phyloP scores from a whole-genome alignment of 331 rosid genomes.

The Cydonia oblonga region DNA sequence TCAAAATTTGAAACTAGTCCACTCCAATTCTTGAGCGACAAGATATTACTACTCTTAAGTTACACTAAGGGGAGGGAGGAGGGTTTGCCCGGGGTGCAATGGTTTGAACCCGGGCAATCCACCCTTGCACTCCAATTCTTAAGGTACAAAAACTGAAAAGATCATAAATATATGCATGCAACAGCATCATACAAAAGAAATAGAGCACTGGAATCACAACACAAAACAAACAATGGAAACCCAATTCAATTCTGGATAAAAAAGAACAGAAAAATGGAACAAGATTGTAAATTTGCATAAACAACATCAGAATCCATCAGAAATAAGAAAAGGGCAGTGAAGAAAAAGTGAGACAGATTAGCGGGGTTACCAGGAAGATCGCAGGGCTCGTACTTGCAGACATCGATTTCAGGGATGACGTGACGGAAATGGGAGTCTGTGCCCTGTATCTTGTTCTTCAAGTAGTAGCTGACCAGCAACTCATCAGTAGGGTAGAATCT shows the following conservation, averaged over 20 bases:
- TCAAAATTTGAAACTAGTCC: neutral
- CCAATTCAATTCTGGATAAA: neutral
- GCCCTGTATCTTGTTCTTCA: slow-evolving; percentile 22
- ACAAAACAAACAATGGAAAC: neutral
- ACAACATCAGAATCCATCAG: neutral
- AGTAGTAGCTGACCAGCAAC: slow-evolving; percentile 29
- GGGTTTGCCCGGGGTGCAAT: too few relatives aligned
- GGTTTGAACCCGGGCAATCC: too few relatives aligned
- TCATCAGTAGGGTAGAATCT: slow-evolving; percentile 49
- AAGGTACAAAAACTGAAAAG: too few relatives aligned
- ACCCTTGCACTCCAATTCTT: too few relatives aligned
- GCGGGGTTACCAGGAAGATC: slow-evolving; percentile 27
- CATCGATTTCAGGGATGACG: slow-evolving; percentile 28
- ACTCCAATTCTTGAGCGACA: neutral
- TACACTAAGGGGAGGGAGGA: too few relatives aligned
- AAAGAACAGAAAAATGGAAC: neutral
- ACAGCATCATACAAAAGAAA: too few relatives aligned
- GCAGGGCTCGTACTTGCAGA: slow-evolving; percentile 37
- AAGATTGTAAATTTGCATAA: neutral
- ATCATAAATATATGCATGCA: too few relatives aligned
- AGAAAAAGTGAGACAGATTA: neutral
- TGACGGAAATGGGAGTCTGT: neutral
- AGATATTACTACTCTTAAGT: too few relatives aligned
- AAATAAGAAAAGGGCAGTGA: neutral
- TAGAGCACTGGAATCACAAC: too few relatives aligned